Evolutionary conservation across 1,284 basidiomycete genomes (phyloP).

Genomic region (Rhodotorula sp.): DNA sequence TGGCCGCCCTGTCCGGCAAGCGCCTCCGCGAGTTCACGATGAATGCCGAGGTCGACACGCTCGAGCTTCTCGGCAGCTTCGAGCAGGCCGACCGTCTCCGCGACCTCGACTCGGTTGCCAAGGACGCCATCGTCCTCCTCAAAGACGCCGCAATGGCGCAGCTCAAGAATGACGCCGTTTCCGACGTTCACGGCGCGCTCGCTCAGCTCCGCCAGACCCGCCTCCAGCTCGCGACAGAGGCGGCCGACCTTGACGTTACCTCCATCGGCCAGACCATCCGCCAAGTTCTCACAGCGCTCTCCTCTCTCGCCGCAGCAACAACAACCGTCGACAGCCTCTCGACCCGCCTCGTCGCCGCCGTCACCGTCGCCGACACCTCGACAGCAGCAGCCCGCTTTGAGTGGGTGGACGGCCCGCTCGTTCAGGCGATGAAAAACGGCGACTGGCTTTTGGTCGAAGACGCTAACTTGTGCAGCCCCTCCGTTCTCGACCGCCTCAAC

Average conservation of each 20-base stretch:
- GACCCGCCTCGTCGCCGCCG: neutral
- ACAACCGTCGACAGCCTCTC: neutral
- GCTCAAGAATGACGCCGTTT: constrained; percentile 3
- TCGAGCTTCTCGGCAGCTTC: constrained; percentile 92
- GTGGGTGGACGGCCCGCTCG: constrained; percentile 95
- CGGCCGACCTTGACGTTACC: constrained; percentile 17
- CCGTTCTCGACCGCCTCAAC: constrained; percentile 95
- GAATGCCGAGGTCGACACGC: constrained; percentile 87
- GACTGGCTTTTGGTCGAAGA: constrained; percentile 90
- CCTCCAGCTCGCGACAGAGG: constrained; percentile 9
- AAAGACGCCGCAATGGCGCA: constrained; percentile 14
- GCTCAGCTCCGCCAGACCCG: constrained; percentile 15
- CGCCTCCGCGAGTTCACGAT: constrained; percentile 73
- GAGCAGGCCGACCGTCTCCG: constrained; percentile 66
- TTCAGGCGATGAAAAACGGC: constrained; percentile 81
- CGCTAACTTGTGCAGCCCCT: constrained; percentile 92
- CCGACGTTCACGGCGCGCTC: constrained; percentile 24
- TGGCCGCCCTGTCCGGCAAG: constrained; percentile 73
- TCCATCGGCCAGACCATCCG: constrained; percentile 3
- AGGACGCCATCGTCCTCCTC: constrained; percentile 15
- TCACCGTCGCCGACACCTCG: constrained; percentile 10
- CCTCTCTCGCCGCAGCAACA: too few species aligned
- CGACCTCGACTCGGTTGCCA: constrained; percentile 43
- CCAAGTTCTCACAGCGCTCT: constrained; percentile 10
- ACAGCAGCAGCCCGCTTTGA: constrained; percentile 69